Evolutionary conservation across 2,329 filamentous ascomycete species (phyloP), one percentile per base, ranked within the genome.

Genomic region (Phaeosphaeriaceae sp.): DNA sequence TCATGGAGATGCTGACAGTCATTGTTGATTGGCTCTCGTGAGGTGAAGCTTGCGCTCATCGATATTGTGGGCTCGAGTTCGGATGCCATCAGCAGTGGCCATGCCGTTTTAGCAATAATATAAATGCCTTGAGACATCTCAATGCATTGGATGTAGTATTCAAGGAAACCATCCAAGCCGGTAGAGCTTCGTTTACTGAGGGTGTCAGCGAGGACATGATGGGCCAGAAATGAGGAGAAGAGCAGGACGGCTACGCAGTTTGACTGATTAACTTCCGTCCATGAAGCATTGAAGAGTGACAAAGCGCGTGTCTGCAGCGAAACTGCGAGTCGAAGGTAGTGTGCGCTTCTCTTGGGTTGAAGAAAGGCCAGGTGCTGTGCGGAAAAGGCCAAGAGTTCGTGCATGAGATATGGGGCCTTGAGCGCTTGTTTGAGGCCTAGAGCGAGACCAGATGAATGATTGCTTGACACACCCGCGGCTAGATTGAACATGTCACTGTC

Each of bases 371-470:
- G 55, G 42, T 74, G 72, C 2, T 68, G 64, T 2, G 74, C 66
- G 12, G 73, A 73, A 32, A 73, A 68, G 20, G 73, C 71, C 13
- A 76, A 64, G 8, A 76, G 42, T 45, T 70, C 57, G 50, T 75
- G 61, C 41, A 77, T 54, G 21, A 77, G 64, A 46, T 71, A 76
- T 2, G 73, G 71, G 1, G 57, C 50, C 4, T 60, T 46, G 2
- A 74, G 51, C 8, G 52, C 60, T 5, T 47, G 46, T 16, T 60
- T 56, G 3, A 74, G 43, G 4, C 58, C 56, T 3, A 65, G 15
- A 16, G 49, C 21, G 38, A 67, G 44, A 17, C 50, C 46, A n/a
- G 44, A 30, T 5, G 46, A 43, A 15, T 57, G 46, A 39, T 57
- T 48, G 8, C 55, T 43, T 26, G 37, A 40, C 18, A 61, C 52